phyloP scores from a whole-genome alignment of 768 basidiomycete genomes.

The Lentinula guzmanii region DNA sequence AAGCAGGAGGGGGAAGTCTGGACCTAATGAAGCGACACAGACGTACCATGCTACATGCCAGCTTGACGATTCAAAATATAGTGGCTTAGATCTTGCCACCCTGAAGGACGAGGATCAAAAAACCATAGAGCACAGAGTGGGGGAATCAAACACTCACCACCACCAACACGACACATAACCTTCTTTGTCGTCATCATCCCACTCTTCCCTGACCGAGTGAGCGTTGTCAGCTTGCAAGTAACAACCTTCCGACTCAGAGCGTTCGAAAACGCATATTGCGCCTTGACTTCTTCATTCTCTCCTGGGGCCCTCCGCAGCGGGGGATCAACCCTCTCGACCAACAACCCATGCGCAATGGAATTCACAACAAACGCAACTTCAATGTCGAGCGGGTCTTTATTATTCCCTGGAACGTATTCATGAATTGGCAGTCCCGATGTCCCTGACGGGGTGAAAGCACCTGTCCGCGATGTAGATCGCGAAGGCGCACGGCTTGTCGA shows the following conservation, averaged over 20 bases:
- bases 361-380: slow-evolving; percentile 77
- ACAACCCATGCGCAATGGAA: slow-evolving; percentile 67
- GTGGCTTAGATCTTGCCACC: slow-evolving; percentile 76
- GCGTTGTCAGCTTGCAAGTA: slow-evolving; percentile 73
- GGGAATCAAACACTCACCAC: slow-evolving; percentile 43
- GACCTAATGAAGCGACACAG: background rate
- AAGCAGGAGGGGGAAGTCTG: background rate
- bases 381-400: slow-evolving; percentile 74
- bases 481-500: slow-evolving; percentile 50
- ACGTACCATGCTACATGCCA: slow-evolving; percentile 37
- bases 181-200: slow-evolving; percentile 63
- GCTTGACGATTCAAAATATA: slow-evolving; percentile 76
- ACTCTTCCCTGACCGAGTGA: slow-evolving; percentile 51
- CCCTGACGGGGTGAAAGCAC: slow-evolving; percentile 54
- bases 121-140: background rate
- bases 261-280: slow-evolving; percentile 79
- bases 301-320: slow-evolving; percentile 59
- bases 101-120: slow-evolving; percentile 24
- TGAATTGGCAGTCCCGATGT: slow-evolving; percentile 37
- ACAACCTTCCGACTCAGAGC: slow-evolving; percentile 67
- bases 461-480: slow-evolving; percentile 59
- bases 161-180: slow-evolving; percentile 89
- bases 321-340: slow-evolving; percentile 78
- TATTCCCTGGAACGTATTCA: slow-evolving; percentile 59
- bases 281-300: slow-evolving; percentile 75